phyloP scores from a whole-genome alignment of 2,329 filamentous ascomycete genomes.

The Juglanconis sp. region DNA sequence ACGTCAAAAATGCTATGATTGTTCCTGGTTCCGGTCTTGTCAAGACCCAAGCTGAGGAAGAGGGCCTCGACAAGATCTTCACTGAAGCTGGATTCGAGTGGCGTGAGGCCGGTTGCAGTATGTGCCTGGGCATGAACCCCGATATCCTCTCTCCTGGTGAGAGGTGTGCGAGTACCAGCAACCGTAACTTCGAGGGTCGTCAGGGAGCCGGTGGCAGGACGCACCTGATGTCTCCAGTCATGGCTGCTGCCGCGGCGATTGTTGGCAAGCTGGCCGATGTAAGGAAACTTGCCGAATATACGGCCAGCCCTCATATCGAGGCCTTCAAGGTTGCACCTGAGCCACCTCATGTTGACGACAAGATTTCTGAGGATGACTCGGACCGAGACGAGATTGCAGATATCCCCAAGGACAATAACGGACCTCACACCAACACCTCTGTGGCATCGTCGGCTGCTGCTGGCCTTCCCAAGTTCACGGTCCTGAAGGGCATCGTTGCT shows the following conservation, averaged over 20 bases:
- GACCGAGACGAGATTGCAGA: constrained; percentile 54
- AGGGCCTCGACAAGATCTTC: constrained; percentile 93
- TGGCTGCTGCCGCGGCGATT: constrained; percentile 89
- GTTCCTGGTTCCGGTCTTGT: constrained; percentile 94
- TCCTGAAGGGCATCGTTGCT: constrained; percentile 81
- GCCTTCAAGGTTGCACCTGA: constrained; percentile 42
- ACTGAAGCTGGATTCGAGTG: constrained; percentile 90
- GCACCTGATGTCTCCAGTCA: constrained; percentile 94
- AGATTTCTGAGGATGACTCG: constrained; percentile 46
- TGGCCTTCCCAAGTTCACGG: constrained; percentile 80
- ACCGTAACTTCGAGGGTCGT: constrained; percentile 95
- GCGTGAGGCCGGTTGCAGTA: constrained; percentile 97
- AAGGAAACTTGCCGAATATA: constrained; percentile 67
- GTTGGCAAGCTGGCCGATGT: constrained; percentile 90
- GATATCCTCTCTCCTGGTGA: constrained; percentile 92
- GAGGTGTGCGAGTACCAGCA: constrained; percentile 91
- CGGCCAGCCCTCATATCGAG: constrained; percentile 57
- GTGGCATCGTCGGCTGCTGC: constrained; percentile 44
- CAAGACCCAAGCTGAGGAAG: constrained; percentile 84
- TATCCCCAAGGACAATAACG: constrained; percentile 58
- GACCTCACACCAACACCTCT: constrained; percentile 62
- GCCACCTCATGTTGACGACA: constrained; percentile 52
- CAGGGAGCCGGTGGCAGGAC: constrained; percentile 90
- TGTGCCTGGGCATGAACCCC: constrained; percentile 99
- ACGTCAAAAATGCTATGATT: constrained; percentile 92